A percentile compares a stretch with the other conserved stretches of the same genome.
These are phyloP conservation scores for Penicillium parvum DNA, from an alignment of 495 filamentous ascomycete genomes.

Conservation along the genomic window DNA sequence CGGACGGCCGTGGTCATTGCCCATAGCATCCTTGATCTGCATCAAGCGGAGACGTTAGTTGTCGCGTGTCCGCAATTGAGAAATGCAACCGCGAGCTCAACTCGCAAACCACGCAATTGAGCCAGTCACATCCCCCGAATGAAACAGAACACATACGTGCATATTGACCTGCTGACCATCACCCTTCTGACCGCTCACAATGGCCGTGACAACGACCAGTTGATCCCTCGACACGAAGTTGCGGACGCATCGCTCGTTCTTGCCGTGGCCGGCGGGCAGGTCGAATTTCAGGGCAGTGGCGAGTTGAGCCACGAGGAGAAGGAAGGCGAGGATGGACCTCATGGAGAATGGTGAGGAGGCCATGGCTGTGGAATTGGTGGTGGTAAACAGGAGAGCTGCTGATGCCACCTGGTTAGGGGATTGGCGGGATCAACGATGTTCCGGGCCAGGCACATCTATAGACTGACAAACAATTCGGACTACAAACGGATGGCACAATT, in stretches of 20 bases:
- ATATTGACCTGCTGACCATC: constrained; percentile 94
- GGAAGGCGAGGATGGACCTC: constrained; percentile 34
- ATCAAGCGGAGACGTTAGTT: constrained; percentile 12
- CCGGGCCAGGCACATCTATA: constrained; percentile 10
- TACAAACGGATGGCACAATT: too few relatives aligned
- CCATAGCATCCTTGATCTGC: constrained; percentile 90
- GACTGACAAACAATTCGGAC: background rate
- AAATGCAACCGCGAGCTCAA: background rate
- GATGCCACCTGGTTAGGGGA: constrained; percentile 34
- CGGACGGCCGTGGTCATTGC: constrained; percentile 89
- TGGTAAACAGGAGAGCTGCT: constrained; percentile 28
- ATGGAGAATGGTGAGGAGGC: constrained; percentile 30
- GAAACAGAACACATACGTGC: constrained; percentile 61
- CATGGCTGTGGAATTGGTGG: constrained; percentile 28
- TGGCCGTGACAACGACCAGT: constrained; percentile 96
- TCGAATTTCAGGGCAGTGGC: constrained; percentile 89
- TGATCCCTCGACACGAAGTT: constrained; percentile 94
- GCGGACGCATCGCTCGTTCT: constrained; percentile 83
- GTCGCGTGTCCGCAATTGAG: constrained; percentile 1
- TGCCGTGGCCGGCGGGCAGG: constrained; percentile 62
- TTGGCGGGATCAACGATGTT: constrained; percentile 17
- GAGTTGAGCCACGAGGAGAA: constrained; percentile 51
- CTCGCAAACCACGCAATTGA: background rate
- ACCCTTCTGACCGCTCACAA: constrained; percentile 74
- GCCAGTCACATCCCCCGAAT: background rate